phyloP scores from a whole-genome alignment of 2,329 filamentous ascomycete species.

The Ophiostoma novo-ulmi region DNA sequence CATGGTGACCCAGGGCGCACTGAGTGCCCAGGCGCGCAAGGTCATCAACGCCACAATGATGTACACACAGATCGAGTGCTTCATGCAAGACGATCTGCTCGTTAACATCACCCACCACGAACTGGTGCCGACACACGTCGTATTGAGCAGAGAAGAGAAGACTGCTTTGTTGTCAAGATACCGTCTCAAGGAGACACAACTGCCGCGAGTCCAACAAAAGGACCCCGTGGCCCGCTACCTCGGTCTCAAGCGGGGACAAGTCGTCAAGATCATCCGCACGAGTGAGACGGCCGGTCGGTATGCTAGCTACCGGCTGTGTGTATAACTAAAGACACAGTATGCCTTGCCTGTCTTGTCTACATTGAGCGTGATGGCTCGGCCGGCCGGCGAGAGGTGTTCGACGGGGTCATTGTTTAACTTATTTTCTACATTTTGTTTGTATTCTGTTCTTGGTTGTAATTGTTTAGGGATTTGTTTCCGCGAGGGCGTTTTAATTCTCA shows the following conservation, averaged over 20 bases:
- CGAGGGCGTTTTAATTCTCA: conserved; percentile 17
- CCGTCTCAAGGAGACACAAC: conserved; percentile 92
- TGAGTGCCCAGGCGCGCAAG: conserved; percentile 83
- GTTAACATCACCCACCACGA: conserved; percentile 99
- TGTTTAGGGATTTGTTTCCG: conserved; percentile 10
- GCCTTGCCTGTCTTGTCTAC: background rate
- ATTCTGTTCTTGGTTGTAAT: conserved; percentile 5
- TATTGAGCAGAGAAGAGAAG: conserved; percentile 90
- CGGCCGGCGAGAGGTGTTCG: conserved; percentile 2
- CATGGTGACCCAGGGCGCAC: conserved; percentile 75
- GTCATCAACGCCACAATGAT: conserved; percentile 72
- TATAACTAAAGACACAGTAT: conserved; percentile 38
- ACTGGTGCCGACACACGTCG: conserved; percentile 86
- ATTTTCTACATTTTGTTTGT: conserved; percentile 3
- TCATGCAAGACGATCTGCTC: conserved; percentile 89
- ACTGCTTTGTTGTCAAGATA: conserved; percentile 78
- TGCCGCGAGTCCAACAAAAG: conserved; percentile 83
- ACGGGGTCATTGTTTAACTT: background rate
- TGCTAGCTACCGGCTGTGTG: conserved; percentile 79
- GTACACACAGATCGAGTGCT: conserved; percentile 81
- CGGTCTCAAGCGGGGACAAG: conserved; percentile 82
- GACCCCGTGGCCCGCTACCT: conserved; percentile 92
- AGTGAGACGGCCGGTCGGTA: conserved; percentile 95
- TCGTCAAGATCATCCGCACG: conserved; percentile 96
- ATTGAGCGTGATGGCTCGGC: background rate